These are phyloP conservation scores for Acacia acuminata DNA, from an alignment of 306 rosid genomes.

Conservation along the genomic window DNA sequence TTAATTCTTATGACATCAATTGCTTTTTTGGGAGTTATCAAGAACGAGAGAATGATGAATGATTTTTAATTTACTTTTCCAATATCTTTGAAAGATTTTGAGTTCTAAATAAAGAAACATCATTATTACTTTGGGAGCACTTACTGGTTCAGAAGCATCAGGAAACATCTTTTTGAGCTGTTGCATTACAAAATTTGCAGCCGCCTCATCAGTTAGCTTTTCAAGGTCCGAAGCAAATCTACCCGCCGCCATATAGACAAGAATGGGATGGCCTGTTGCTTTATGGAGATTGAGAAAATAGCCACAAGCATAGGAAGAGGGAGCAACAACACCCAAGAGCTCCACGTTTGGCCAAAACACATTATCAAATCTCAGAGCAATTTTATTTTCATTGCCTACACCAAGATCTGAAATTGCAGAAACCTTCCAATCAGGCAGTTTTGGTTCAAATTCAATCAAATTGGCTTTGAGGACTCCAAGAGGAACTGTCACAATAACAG, in stretches of 20 bases:
- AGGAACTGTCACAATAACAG: slow-evolving; percentile 62
- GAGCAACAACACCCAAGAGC: slow-evolving; percentile 67
- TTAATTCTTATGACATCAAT: not conserved
- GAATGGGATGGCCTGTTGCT: slow-evolving; percentile 76
- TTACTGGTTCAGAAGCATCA: slow-evolving; percentile 68
- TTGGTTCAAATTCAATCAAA: slow-evolving; percentile 65
- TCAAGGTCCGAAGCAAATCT: slow-evolving; percentile 76
- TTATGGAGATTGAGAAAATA: slow-evolving; percentile 84
- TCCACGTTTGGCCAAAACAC: slow-evolving; percentile 84
- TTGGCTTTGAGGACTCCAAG: slow-evolving; percentile 73
- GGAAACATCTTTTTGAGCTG: slow-evolving; percentile 80
- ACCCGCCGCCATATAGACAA: slow-evolving; percentile 81
- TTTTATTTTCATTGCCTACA: slow-evolving; percentile 78
- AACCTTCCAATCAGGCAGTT: slow-evolving; percentile 71
- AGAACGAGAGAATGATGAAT: not conserved
- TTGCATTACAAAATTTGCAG: slow-evolving; percentile 51
- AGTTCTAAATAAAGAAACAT: not conserved
- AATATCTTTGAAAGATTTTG: not conserved
- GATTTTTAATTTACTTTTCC: not conserved
- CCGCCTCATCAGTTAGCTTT: slow-evolving; percentile 48
- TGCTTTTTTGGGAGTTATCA: not conserved
- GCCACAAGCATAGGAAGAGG: slow-evolving; percentile 68
- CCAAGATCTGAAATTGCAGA: slow-evolving; percentile 76
- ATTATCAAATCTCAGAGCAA: slow-evolving; percentile 58
- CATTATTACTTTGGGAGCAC: not conserved